These are phyloP conservation scores for Rhazya stricta DNA, from an alignment of 257 asterid genomes.

Conservation along the genomic window DNA sequence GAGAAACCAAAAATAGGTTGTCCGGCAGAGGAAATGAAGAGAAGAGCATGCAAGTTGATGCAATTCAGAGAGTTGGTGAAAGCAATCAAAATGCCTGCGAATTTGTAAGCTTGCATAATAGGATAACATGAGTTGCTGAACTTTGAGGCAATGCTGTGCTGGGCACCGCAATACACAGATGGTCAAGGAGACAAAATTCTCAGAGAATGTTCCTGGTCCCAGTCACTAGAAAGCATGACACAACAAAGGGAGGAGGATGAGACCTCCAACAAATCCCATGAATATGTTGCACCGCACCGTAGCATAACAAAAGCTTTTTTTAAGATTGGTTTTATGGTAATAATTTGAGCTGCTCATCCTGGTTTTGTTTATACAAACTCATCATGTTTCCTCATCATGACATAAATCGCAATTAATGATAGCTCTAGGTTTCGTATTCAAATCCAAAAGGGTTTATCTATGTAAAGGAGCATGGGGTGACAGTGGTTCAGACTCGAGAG, in stretches of 20 bases:
- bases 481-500: no score
- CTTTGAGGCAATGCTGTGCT: conserved; percentile 6
- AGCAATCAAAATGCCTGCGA: conserved; percentile 11
- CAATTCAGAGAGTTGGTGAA: neutral
- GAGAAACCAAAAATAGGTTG: neutral
- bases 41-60: neutral
- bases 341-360: conserved; percentile 11
- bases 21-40: neutral
- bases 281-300: conserved; percentile 38
- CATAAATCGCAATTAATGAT: conserved; percentile 26
- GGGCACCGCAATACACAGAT: neutral
- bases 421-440: conserved; percentile 17
- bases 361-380: conserved; percentile 6
- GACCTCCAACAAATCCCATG: conserved; percentile 37
- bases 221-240: conserved; percentile 31
- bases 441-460: conserved; percentile 3
- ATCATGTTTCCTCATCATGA: conserved; percentile 23
- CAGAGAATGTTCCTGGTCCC: conserved; percentile 51
- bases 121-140: neutral
- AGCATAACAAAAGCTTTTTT: conserved; percentile 2
- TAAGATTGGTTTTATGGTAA: neutral
- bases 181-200: conserved; percentile 43
- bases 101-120: neutral
- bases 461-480: neutral
- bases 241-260: conserved; percentile 12